Conservation (phyloP, 2,329 filamentous ascomycete genomes). For the Pestalotiopsis sp. region DNA sequence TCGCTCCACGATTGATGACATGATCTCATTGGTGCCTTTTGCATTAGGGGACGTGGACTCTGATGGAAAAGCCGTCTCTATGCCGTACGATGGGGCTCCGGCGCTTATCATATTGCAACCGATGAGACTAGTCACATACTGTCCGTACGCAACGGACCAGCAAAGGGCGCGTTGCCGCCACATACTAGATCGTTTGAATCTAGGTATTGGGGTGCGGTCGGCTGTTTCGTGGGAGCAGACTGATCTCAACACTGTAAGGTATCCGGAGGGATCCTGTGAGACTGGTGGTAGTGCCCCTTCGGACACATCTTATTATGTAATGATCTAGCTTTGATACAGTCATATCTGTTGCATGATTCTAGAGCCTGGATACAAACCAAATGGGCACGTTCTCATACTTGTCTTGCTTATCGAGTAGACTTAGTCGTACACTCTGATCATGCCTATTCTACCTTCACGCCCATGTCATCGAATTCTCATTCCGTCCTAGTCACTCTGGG, state of each 20-base stretch:
- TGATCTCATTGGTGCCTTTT: background rate
- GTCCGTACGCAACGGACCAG: conserved; percentile 26
- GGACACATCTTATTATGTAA: background rate
- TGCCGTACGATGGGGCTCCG: conserved; percentile 25
- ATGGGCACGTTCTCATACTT: background rate
- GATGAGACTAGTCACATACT: conserved; percentile 33
- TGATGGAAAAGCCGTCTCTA: background rate
- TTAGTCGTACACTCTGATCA: background rate
- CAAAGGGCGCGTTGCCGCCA: conserved; percentile 24
- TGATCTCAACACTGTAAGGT: background rate
- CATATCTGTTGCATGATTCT: background rate
- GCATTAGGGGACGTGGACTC: background rate
- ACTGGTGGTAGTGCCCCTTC: background rate
- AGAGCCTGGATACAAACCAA: background rate
- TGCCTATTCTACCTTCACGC: background rate
- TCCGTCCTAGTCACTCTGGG: background rate
- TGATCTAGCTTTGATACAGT: background rate
- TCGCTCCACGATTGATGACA: background rate
- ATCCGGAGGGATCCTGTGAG: background rate
- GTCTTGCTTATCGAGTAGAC: background rate
- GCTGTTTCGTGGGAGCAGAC: conserved; percentile 21
- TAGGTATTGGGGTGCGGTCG: conserved; percentile 31
- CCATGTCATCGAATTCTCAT: background rate
- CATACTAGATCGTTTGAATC: conserved; percentile 30
- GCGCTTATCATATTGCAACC: conserved; percentile 34